Evolutionary conservation across 768 basidiomycete species (phyloP).

Genomic region (Mycena pura): DNA sequence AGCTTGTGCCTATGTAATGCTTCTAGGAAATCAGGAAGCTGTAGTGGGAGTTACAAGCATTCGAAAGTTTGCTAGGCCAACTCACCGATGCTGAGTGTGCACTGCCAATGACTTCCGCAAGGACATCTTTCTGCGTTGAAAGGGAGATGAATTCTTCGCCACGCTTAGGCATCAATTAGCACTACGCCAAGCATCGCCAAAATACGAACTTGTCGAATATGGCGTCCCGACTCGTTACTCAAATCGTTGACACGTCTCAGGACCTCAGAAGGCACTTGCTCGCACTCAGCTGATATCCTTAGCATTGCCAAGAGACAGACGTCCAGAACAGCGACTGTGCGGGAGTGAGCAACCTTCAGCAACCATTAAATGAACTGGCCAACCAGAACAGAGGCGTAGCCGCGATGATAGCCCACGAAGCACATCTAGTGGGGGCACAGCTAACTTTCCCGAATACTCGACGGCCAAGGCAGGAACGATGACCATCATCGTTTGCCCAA

Average conservation of each 20-base stretch:
- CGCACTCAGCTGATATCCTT: slow-evolving; percentile 65
- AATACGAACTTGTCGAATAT: slow-evolving; percentile 62
- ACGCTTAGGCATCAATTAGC: slow-evolving; percentile 51
- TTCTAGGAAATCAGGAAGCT: slow-evolving; percentile 77
- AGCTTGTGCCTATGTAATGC: slow-evolving; percentile 50
- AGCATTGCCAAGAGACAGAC: slow-evolving; percentile 76
- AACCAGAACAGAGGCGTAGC: slow-evolving; percentile 51
- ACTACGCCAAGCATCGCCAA: neutral
- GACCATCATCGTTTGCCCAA: slow-evolving; percentile 67
- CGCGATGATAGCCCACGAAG: slow-evolving; percentile 52
- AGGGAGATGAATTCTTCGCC: slow-evolving; percentile 72
- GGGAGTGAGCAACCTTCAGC: neutral
- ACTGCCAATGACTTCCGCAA: slow-evolving; percentile 54
- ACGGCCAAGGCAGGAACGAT: slow-evolving; percentile 73
- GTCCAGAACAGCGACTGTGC: slow-evolving; percentile 73
- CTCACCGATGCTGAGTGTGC: slow-evolving; percentile 65
- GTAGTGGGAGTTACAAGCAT: slow-evolving; percentile 5
- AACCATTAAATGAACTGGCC: slow-evolving; percentile 32
- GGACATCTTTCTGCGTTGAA: slow-evolving; percentile 47
- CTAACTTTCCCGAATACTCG: slow-evolving; percentile 60
- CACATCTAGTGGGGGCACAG: slow-evolving; percentile 56
- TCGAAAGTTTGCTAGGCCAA: slow-evolving; percentile 1
- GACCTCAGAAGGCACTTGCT: slow-evolving; percentile 56
- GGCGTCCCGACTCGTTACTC: slow-evolving; percentile 51
- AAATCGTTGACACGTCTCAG: slow-evolving; percentile 49